A percentile compares a stretch with the other conserved stretches of the same genome.
Conservation (phyloP, 140 eudicot genomes). For the Erigeron philadelphicus region DNA sequence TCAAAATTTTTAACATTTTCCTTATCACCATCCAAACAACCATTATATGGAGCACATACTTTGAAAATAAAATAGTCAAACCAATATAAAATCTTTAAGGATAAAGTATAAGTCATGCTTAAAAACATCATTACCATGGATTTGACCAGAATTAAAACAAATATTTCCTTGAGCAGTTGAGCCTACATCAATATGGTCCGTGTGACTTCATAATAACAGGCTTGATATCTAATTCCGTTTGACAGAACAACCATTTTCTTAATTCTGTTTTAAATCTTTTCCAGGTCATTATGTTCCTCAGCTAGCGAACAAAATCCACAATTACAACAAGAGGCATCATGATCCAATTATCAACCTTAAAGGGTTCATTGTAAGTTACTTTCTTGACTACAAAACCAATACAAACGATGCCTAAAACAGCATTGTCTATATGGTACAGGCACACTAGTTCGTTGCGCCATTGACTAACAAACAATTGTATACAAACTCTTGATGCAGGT, state of each 20-base stretch:
- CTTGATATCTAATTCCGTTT: too few relatives aligned
- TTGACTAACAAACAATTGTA: background rate
- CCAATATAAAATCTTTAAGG: constrained; percentile 10
- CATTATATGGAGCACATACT: background rate
- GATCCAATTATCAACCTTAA: constrained; percentile 60
- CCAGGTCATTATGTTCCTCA: constrained; percentile 90
- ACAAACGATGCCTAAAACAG: background rate
- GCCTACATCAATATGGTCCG: too few relatives aligned
- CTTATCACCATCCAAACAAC: background rate
- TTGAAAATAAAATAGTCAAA: constrained; percentile 17
- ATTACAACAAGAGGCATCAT: constrained; percentile 44
- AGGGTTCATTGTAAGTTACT: constrained; percentile 70
- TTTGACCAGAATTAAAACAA: background rate
- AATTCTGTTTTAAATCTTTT: background rate
- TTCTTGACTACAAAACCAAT: constrained; percentile 10
- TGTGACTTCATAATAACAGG: too few relatives aligned
- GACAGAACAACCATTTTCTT: background rate
- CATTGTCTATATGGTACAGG: background rate
- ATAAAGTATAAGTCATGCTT: background rate
- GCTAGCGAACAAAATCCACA: constrained; percentile 52
- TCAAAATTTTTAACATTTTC: constrained; percentile 10
- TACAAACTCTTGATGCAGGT: constrained; percentile 40
- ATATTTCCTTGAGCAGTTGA: too few relatives aligned
- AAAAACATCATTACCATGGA: background rate
- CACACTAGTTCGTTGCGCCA: background rate